Conservation (phyloP, 345 rosid genomes). For the Pseudoturritis turrita region DNA sequence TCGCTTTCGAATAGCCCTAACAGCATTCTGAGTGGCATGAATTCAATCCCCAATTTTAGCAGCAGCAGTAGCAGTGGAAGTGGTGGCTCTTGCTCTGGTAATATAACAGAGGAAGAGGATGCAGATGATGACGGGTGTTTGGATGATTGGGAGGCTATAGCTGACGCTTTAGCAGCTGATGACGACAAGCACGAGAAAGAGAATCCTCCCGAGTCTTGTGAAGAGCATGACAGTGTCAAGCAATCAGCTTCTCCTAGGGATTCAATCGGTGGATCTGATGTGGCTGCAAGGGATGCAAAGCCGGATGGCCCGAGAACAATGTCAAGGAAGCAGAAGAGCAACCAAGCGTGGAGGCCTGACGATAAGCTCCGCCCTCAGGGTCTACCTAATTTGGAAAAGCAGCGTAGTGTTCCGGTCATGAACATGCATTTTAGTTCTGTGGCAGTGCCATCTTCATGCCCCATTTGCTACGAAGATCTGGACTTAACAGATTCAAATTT, state of each 20-base stretch:
- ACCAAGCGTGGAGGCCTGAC: conserved; percentile 78
- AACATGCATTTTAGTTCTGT: conserved; percentile 43
- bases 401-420: conserved; percentile 52
- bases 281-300: conserved; percentile 24
- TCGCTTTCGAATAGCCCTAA: conserved; percentile 57
- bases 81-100: conserved; percentile 80
- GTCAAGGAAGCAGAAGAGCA: conserved; percentile 38
- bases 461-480: conserved; percentile 82
- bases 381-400: conserved; percentile 74
- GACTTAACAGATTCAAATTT: conserved; percentile 79
- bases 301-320: conserved; percentile 24
- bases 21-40: conserved; percentile 36
- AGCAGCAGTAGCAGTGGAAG: conserved; percentile 69
- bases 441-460: conserved; percentile 48
- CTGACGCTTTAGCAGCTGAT: conserved; percentile 85
- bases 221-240: conserved; percentile 21
- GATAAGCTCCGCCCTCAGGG: conserved; percentile 76
- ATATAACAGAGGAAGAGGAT: conserved; percentile 74
- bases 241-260: conserved; percentile 20
- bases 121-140: conserved; percentile 64
- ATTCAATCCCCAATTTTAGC: conserved; percentile 49
- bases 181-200: conserved; percentile 41
- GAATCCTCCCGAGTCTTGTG: conserved; percentile 21
- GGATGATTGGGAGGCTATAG: conserved; percentile 97
- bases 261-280: conserved; percentile 12